Percentiles rank a stretch among this genome's conserved stretches.
These are phyloP conservation scores for Ustilago shanxiensis DNA, from an alignment of 1,284 basidiomycete genomes.

Conservation along the genomic window DNA sequence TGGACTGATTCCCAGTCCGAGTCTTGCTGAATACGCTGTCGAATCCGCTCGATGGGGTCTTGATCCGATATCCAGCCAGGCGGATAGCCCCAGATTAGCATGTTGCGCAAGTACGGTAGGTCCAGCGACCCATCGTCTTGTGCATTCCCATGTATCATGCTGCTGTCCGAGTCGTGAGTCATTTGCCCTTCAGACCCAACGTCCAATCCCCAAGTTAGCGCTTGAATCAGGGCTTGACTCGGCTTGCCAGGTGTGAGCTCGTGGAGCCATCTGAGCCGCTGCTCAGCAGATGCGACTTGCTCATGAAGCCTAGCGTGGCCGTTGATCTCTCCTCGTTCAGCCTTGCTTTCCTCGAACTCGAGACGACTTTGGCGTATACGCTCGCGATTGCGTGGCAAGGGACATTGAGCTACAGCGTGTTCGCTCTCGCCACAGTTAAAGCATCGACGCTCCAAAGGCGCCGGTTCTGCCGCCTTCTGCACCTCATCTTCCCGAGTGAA, in stretches of 20 bases:
- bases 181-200: too few relatives aligned
- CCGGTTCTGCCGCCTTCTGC: background rate
- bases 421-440: conserved; percentile 37
- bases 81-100: conserved; percentile 42
- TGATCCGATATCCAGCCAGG: conserved; percentile 30
- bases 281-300: conserved; percentile 24
- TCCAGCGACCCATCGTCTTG: conserved; percentile 2
- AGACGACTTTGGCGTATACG: conserved; percentile 28
- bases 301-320: conserved; percentile 32
- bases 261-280: conserved; percentile 24
- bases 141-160: too few relatives aligned
- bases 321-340: conserved; percentile 15
- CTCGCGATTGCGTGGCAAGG: conserved; percentile 18
- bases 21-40: conserved; percentile 23
- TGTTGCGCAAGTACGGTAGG: conserved; percentile 23
- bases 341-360: conserved; percentile 23
- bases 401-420: conserved; percentile 24
- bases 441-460: conserved; percentile 11
- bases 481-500: background rate
- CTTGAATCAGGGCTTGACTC: conserved; percentile 13
- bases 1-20: conserved; percentile 25
- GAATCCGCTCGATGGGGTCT: conserved; percentile 22
- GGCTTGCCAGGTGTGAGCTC: conserved; percentile 29
- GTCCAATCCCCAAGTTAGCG: conserved; percentile 13
- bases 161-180: background rate